Conservation (phyloP, 129 eudicot species). For the Chrysanthemum lavandulifolium region DNA sequence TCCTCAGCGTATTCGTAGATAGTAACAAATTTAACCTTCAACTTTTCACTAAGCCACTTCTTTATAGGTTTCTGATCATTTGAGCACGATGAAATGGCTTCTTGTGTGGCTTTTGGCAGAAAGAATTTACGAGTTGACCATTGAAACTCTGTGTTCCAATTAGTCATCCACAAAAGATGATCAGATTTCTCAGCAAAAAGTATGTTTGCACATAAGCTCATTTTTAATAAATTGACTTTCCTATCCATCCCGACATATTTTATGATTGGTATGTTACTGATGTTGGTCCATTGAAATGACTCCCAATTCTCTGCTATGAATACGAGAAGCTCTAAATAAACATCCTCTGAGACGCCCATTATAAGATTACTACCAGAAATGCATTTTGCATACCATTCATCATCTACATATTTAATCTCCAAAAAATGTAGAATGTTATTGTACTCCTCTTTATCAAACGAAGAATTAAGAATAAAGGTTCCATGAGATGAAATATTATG, state of each 20-base stretch:
- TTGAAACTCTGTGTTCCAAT: slow-evolving; percentile 42
- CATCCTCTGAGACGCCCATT: slow-evolving; percentile 40
- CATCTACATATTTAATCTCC: slow-evolving; percentile 34
- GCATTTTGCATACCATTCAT: slow-evolving; percentile 59
- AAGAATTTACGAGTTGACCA: slow-evolving; percentile 13
- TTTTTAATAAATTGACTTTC: slow-evolving; percentile 14
- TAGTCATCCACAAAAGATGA: slow-evolving; percentile 40
- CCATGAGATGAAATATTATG: slow-evolving; percentile 44
- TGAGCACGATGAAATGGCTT: slow-evolving; percentile 15
- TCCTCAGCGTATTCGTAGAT: neutral
- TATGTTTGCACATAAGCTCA: neutral
- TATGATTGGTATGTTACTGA: slow-evolving; percentile 34
- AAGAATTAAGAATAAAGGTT: slow-evolving; percentile 32
- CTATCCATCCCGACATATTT: slow-evolving; percentile 38
- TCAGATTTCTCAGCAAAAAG: slow-evolving; percentile 18
- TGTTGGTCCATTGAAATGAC: slow-evolving; percentile 23
- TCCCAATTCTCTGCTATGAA: slow-evolving; percentile 46
- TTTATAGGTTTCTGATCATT: slow-evolving; percentile 7
- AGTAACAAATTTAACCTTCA: neutral
- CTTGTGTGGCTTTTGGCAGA: slow-evolving; percentile 39
- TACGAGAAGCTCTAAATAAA: slow-evolving; percentile 39
- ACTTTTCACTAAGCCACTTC: slow-evolving; percentile 32
- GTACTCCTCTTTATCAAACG: slow-evolving; percentile 37
- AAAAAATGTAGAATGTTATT: slow-evolving; percentile 29
- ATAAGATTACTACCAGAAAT: slow-evolving; percentile 45